phyloP scores from a whole-genome alignment of 306 rosid species.

The Chamaecrista fasciculata region DNA sequence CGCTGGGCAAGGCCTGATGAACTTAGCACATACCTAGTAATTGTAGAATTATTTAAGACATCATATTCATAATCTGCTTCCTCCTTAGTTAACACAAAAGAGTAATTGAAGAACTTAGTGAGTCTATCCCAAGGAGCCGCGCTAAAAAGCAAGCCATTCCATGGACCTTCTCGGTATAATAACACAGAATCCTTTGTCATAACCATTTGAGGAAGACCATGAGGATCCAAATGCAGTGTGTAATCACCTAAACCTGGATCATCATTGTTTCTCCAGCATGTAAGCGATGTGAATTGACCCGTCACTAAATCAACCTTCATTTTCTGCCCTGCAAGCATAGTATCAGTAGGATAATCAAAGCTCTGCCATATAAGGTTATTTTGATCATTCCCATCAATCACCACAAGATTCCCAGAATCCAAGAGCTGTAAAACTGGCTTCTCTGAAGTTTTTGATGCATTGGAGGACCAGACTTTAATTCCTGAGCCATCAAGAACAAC shows the following conservation, averaged over 20 bases:
- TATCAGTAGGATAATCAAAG: slow-evolving; percentile 22
- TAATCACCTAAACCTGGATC: not conserved
- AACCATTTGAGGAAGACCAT: not conserved
- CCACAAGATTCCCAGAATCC: slow-evolving; percentile 28
- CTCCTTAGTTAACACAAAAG: not conserved
- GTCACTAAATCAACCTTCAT: not conserved
- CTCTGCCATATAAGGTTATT: slow-evolving; percentile 26
- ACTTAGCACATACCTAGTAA: not conserved
- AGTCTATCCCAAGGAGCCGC: not conserved
- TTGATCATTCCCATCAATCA: not conserved
- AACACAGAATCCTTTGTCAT: not conserved
- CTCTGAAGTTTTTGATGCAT: not conserved
- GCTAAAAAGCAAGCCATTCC: slow-evolving; percentile 9
- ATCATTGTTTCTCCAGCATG: not conserved
- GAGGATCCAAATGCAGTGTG: not conserved
- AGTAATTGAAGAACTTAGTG: not conserved
- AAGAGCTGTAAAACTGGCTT: slow-evolving; percentile 20
- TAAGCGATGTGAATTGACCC: not conserved
- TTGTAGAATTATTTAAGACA: not conserved
- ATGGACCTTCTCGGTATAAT: not conserved
- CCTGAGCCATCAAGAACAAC: no score
- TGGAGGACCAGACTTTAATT: no score
- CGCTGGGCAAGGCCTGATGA: not conserved
- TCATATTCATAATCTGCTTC: not conserved
- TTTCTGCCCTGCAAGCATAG: slow-evolving; percentile 1